A percentile compares a stretch with the other conserved stretches of the same genome.
Conservation (phyloP, 805 yeast species). For the Cyberlindnera xylosilytica region DNA sequence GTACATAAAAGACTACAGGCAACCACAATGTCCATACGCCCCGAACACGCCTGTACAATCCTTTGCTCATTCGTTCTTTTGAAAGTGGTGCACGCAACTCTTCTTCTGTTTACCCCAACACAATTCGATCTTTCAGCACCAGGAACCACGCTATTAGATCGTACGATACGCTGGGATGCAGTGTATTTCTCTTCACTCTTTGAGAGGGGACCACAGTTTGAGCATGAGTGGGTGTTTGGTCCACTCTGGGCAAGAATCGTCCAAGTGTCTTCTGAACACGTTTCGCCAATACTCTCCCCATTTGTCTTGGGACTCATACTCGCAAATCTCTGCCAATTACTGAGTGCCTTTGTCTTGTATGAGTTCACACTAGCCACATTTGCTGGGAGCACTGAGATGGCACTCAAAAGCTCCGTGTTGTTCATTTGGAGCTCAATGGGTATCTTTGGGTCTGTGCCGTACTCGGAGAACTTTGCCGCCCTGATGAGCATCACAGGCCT, state of each 20-base stretch:
- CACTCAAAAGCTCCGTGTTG: constrained; percentile 39
- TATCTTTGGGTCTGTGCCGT: constrained; percentile 67
- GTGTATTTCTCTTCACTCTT: constrained; percentile 70
- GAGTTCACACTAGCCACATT: constrained; percentile 41
- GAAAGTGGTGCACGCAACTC: constrained; percentile 3
- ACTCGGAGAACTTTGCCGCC: constrained; percentile 74
- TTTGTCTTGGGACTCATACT: constrained; percentile 46
- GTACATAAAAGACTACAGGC: too few relatives aligned
- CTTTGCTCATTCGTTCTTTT: constrained; percentile 4
- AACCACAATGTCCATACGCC: neutral
- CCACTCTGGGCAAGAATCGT: constrained; percentile 68
- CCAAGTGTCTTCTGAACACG: constrained; percentile 5
- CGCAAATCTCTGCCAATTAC: constrained; percentile 50
- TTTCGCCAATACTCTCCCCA: constrained; percentile 20
- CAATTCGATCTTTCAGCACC: constrained; percentile 15
- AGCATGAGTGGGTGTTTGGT: constrained; percentile 89
- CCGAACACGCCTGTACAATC: too few relatives aligned
- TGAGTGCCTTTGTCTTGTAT: constrained; percentile 47
- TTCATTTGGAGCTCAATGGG: constrained; percentile 76
- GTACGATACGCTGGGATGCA: constrained; percentile 78
- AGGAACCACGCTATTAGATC: constrained; percentile 28
- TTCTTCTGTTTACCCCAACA: constrained; percentile 5
- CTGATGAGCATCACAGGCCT: constrained; percentile 55
- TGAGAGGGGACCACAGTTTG: constrained; percentile 49
- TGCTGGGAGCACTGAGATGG: constrained; percentile 18